Percentiles rank a stretch among this genome's conserved stretches.
Evolutionary conservation across 768 basidiomycete species (phyloP).

Genomic region (Pleurotus giganteus): DNA sequence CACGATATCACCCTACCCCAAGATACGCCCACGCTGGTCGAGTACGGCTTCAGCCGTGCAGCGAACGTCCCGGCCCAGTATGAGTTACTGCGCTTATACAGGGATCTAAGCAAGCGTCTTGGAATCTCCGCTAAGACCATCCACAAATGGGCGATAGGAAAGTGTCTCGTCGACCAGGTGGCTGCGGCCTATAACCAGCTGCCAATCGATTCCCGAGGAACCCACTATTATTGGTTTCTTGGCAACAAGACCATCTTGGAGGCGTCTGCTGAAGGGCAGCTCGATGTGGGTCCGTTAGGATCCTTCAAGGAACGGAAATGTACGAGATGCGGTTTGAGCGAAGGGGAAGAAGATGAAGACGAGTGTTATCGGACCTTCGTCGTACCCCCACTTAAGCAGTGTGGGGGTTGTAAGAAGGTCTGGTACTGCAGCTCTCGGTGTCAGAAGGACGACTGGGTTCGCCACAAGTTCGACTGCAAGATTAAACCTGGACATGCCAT

Average conservation of each 20-base stretch:
- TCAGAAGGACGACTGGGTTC: conserved; percentile 26
- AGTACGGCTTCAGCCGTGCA: conserved; percentile 20
- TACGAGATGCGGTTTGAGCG: background rate
- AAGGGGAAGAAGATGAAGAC: background rate
- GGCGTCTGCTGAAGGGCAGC: background rate
- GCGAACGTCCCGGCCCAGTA: background rate
- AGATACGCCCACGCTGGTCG: conserved; percentile 27
- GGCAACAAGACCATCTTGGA: background rate
- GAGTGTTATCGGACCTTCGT: too few species aligned
- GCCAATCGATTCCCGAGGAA: background rate
- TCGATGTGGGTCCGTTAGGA: too few species aligned
- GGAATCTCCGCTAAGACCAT: background rate
- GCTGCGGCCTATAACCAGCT: background rate
- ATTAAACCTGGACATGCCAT: conserved; percentile 18
- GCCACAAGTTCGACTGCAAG: conserved; percentile 35
- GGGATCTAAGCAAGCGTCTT: background rate
- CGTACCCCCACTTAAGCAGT: conserved; percentile 9
- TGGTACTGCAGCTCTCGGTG: conserved; percentile 33
- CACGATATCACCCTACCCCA: conserved; percentile 23
- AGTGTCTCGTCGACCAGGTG: conserved; percentile 1
- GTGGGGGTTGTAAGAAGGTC: conserved; percentile 21
- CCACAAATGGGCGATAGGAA: background rate
- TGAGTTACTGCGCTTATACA: background rate
- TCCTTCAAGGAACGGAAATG: background rate
- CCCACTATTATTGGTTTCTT: background rate